Conservation (phyloP, 106 monocot species). For the Apostasia ramifera region DNA sequence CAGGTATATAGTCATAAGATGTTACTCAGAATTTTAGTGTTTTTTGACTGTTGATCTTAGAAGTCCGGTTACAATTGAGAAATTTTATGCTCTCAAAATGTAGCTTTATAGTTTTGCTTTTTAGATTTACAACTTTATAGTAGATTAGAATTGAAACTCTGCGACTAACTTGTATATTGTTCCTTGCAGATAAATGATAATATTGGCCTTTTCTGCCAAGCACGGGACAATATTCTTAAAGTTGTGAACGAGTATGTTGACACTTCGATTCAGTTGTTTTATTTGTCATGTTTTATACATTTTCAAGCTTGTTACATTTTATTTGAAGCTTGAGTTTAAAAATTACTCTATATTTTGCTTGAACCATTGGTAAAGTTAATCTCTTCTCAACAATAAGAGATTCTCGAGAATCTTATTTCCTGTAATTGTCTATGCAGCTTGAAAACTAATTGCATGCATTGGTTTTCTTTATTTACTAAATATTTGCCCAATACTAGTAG, state of each 20-base stretch:
- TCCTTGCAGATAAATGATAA: constrained; percentile 76
- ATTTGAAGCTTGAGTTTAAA: no score
- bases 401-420: no score
- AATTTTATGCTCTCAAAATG: neutral
- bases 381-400: no score
- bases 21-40: neutral
- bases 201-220: constrained; percentile 57
- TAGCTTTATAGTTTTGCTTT: neutral
- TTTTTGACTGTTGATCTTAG: no score
- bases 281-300: no score
- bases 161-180: constrained; percentile 9
- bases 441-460: no score
- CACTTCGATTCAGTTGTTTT: neutral
- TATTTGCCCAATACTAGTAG: no score
- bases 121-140: neutral
- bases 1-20: constrained; percentile 37
- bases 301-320: no score
- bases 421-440: no score
- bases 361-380: no score
- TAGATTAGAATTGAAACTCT: neutral
- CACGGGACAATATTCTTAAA: constrained; percentile 61
- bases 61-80: neutral
- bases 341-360: no score
- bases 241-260: constrained; percentile 82
- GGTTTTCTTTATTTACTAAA: no score